Evolutionary conservation across 1,139 yeast genomes (phyloP), one percentile per base, ranked within the genome.

Genomic region (Blastobotrys arbuscula): DNA sequence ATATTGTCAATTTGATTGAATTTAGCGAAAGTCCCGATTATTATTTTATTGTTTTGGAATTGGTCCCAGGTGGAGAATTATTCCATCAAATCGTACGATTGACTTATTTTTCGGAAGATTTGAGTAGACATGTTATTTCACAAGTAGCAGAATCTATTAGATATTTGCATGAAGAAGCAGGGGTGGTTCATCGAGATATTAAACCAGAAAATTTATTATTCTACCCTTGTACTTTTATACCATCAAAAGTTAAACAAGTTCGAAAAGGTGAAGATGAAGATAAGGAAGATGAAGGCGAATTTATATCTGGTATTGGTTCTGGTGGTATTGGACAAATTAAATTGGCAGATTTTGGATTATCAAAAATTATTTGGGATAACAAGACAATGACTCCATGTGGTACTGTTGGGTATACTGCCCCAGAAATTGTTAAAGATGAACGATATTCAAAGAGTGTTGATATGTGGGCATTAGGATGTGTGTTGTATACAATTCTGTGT

Each of bases 391-490:
- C 95, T 0, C 95, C 95, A 0, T 88, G 95, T 64, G 96, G 96
- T 36, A 86, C 95, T 1, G 89, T 86, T 33, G 94, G 94, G 1
- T 86, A 86, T 63, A 87, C 97, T 2, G 96, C 96, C 0, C 97
- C 97, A 0, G 97, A 90, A 66, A 94, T 89, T 45, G 95, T 90
- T 41, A 81, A 78, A 60, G 94, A 85, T 63, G 88, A 87, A 66
- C 76, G 79, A 52, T 90, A 90, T 62, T 85, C 95, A 6, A 88
- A 86, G 70, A 78, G 89, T 44, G 97, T 90, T 18, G 97, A 90
- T 65, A 84, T 90, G 79, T 90, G 97, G 97, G 95, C 96, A 4
- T 71, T 90, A 48, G 97, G 97, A 1, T 90, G 97, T 67, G 94
- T 90, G 8, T 67, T 90, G 53, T 90, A 90, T 63, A 90, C 96